phyloP scores from a whole-genome alignment of 2,329 filamentous ascomycete genomes.

The Cercospora beticola region DNA sequence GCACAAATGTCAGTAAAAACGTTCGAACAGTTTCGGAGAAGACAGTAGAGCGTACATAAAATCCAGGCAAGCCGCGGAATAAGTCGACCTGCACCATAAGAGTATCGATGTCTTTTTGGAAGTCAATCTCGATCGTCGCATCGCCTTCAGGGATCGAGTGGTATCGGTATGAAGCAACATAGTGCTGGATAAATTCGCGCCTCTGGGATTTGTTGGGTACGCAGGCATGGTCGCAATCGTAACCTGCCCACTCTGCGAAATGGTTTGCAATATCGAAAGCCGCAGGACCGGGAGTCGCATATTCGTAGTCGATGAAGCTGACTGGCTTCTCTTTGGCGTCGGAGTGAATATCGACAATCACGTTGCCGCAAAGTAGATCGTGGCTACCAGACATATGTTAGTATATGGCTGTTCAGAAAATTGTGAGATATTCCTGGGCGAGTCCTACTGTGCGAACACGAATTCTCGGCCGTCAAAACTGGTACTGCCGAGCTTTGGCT shows the following conservation, averaged over 20 bases:
- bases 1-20: neutral
- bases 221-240: slow-evolving; percentile 85
- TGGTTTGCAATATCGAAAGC: slow-evolving; percentile 98
- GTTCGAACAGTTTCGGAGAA: neutral
- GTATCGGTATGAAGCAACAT: slow-evolving; percentile 68
- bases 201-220: slow-evolving; percentile 77
- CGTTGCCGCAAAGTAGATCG: slow-evolving; percentile 93
- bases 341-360: slow-evolving; percentile 65
- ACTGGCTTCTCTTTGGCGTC: slow-evolving; percentile 46
- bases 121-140: slow-evolving; percentile 49
- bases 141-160: slow-evolving; percentile 36
- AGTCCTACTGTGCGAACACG: slow-evolving; percentile 71
- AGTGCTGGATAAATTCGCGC: slow-evolving; percentile 77
- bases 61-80: slow-evolving; percentile 85
- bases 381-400: slow-evolving; percentile 48
- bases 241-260: slow-evolving; percentile 97
- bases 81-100: slow-evolving; percentile 79
- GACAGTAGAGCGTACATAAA: slow-evolving; percentile 50
- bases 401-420: neutral
- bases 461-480: slow-evolving; percentile 76
- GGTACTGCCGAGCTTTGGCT: slow-evolving; percentile 67
- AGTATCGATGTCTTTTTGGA: slow-evolving; percentile 64
- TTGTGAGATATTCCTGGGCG: neutral
- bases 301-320: slow-evolving; percentile 97
- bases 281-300: slow-evolving; percentile 88